A percentile compares a stretch with the other conserved stretches of the same genome.
These are phyloP conservation scores for Ascochyta lentis DNA, from an alignment of 2,329 filamentous ascomycete species.

Conservation along the genomic window DNA sequence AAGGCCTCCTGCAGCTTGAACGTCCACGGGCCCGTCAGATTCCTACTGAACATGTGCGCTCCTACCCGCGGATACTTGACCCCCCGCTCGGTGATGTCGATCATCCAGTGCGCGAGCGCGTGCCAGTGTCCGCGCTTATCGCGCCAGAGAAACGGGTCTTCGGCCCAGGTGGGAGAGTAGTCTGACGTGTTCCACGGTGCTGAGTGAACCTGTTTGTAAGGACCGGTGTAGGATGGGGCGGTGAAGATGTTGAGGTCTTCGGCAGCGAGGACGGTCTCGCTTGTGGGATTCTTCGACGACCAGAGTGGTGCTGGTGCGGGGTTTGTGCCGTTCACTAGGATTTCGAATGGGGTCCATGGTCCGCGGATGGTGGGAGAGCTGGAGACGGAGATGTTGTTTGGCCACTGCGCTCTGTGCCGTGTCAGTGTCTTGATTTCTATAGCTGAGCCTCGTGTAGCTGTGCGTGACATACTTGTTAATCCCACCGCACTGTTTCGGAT, in stretches of 20 bases:
- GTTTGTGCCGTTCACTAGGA: conserved; percentile 49
- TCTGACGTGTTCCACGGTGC: conserved; percentile 31
- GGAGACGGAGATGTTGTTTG: conserved; percentile 31
- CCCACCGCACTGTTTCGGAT: conserved; percentile 23
- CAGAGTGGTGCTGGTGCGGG: conserved; percentile 53
- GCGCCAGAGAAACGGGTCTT: conserved; percentile 48
- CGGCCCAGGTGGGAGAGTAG: conserved; percentile 28
- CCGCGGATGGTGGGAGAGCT: conserved; percentile 19
- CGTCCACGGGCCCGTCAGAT: conserved; percentile 39
- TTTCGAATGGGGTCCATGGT: conserved; percentile 22
- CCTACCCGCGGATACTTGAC: conserved; percentile 44
- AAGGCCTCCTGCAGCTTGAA: conserved; percentile 41
- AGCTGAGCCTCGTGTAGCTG: neutral
- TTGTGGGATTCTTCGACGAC: conserved; percentile 31
- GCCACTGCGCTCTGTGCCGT: conserved; percentile 13
- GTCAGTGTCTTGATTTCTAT: neutral
- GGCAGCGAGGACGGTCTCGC: conserved; percentile 43
- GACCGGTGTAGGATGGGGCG: conserved; percentile 33
- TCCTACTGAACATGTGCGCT: conserved; percentile 41
- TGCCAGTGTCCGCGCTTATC: conserved; percentile 49
- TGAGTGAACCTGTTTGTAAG: conserved; percentile 32
- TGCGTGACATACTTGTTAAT: conserved; percentile 11
- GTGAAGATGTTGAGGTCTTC: conserved; percentile 49
- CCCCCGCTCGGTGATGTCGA: conserved; percentile 34
- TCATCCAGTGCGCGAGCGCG: conserved; percentile 45